Evolutionary conservation across 352 stramenopile species (phyloP), one percentile per base, ranked within the genome.

Genomic region (Peronospora farinosa): DNA sequence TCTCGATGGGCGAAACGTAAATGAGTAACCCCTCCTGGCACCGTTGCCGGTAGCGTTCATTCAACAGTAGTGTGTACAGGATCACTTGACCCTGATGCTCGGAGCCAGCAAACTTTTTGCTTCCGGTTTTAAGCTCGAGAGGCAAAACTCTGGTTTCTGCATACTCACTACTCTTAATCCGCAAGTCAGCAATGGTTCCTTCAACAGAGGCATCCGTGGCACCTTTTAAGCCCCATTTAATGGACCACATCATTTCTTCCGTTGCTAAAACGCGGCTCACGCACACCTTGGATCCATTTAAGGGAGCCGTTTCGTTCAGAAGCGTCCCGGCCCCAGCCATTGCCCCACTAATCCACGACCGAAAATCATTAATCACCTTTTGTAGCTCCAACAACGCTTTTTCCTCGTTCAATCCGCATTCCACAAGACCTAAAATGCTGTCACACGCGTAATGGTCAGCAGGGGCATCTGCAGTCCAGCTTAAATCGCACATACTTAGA

Each of bases 81-180:
- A 95, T 90, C 11, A 96, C 84, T 79, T 96, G 86, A 9, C 78
- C 85, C 37, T 81, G 66, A 45, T 93, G 79, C 19, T 91, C 69
- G 7, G 70, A 55, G 6, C 63, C 58, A 12, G 49, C 50, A 38
- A 79, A 85, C 31, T 52, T 52, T 46, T 87, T 84, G 40, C 75
- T 94, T 9, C 87, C 87, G 13, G 86, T 96, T 60, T 96, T 96
- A 8, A 96, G 66, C 45, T 96, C 86, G 7, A 96, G 23, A 12
- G 82, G 77, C 2, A 88, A 16, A n/a, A 90, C 66, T 12, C 64
- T 41, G 19, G 46, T 52, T 39, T n/a, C 40, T n/a, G 44, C 4
- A 12, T 19, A n/a, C 1, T 30, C 44, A 37, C n/a, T n/a, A n/a
- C 35, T 33, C 27, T 48, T 32, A 32, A 6, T 41, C 11, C 43